phyloP scores from a whole-genome alignment of 192 early-diverging fungal genomes.

The Podila epigama region DNA sequence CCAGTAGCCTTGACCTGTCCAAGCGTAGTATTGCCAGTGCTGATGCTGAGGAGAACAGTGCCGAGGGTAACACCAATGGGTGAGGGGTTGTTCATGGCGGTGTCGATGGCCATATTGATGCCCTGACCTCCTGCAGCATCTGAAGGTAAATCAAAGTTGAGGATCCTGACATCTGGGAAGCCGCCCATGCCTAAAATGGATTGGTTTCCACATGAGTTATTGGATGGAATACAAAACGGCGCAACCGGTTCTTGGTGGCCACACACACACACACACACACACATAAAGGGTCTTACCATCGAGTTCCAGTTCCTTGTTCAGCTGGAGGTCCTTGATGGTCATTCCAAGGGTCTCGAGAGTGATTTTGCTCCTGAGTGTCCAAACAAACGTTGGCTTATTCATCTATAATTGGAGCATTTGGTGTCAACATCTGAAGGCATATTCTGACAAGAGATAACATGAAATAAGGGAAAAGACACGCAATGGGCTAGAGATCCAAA shows the following conservation, averaged over 20 bases:
- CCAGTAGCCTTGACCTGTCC: conserved; percentile 56
- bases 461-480: too few species aligned
- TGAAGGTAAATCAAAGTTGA: conserved; percentile 58
- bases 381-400: conserved; percentile 32
- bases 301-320: conserved; percentile 57
- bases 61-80: conserved; percentile 64
- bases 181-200: conserved; percentile 59
- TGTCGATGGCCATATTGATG: conserved; percentile 61
- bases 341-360: conserved; percentile 44
- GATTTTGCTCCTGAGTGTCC: conserved; percentile 37
- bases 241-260: not conserved
- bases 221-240: not conserved
- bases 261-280: too few species aligned
- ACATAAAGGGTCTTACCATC: conserved; percentile 17
- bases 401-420: too few species aligned
- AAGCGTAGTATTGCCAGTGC: conserved; percentile 49
- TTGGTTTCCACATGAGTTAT: too few species aligned
- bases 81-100: conserved; percentile 61
- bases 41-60: conserved; percentile 60
- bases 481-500: too few species aligned
- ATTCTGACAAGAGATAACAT: too few species aligned
- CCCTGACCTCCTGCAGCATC: conserved; percentile 62
- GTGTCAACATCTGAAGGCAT: too few species aligned
- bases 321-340: conserved; percentile 51
- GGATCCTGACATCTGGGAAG: conserved; percentile 58